Percentiles rank a stretch among this genome's conserved stretches.
phyloP scores from a whole-genome alignment of 768 basidiomycete species.

The Amylocystis lapponica region DNA sequence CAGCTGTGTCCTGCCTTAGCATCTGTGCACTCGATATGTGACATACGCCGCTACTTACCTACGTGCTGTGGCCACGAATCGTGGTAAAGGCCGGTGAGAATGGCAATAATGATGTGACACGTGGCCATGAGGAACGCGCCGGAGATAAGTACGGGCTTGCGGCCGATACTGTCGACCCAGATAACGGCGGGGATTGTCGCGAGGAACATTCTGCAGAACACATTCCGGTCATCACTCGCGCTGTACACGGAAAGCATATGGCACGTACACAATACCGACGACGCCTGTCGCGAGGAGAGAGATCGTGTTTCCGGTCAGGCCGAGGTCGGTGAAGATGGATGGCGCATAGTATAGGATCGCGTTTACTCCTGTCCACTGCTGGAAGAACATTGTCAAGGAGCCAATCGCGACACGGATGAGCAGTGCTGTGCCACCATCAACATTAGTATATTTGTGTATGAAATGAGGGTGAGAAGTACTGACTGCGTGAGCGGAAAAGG shows the following conservation, averaged over 20 bases:
- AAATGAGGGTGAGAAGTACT: constrained; percentile 1
- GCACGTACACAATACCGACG: constrained; percentile 67
- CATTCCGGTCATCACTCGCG: neutral
- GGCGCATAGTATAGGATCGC: constrained; percentile 76
- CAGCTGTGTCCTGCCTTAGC: constrained; percentile 33
- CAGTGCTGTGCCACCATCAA: constrained; percentile 39
- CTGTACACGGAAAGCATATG: neutral
- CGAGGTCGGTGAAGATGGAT: constrained; percentile 56
- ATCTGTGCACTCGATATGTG: no score
- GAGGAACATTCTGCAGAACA: constrained; percentile 51
- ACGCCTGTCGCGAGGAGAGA: constrained; percentile 62
- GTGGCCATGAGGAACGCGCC: constrained; percentile 69
- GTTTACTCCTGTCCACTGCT: constrained; percentile 80
- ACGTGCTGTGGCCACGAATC: constrained; percentile 39
- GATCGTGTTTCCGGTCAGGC: constrained; percentile 55
- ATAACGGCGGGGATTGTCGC: constrained; percentile 78
- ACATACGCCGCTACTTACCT: no score
- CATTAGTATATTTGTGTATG: neutral
- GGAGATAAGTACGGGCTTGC: constrained; percentile 68
- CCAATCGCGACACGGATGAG: constrained; percentile 60
- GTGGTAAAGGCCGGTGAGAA: constrained; percentile 55
- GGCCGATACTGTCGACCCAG: constrained; percentile 73
- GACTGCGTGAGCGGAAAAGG: constrained; percentile 46
- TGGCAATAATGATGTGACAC: constrained; percentile 68
- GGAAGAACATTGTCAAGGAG: constrained; percentile 70